Conservation (phyloP, 2,329 filamentous ascomycete genomes). For the Arthrobotrys megalospora region DNA sequence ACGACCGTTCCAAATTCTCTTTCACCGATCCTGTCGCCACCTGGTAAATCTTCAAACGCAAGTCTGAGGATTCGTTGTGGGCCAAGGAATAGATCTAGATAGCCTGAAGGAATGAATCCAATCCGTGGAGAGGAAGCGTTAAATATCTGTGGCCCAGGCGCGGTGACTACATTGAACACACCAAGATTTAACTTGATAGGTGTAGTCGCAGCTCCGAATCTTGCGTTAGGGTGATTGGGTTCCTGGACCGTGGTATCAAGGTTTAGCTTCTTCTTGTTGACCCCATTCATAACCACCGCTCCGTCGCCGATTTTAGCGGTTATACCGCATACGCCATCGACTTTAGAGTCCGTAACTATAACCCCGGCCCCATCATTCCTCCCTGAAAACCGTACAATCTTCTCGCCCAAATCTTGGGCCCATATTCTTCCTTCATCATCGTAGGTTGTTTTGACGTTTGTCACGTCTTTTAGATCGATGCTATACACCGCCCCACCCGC, state of each 20-base stretch:
- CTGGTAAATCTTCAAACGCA: slow-evolving; percentile 44
- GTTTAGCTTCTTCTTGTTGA: slow-evolving; percentile 1
- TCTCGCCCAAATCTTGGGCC: not conserved
- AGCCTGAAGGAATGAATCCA: slow-evolving; percentile 45
- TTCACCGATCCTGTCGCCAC: slow-evolving; percentile 42
- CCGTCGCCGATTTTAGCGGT: slow-evolving; percentile 4
- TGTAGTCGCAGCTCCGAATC: slow-evolving; percentile 54
- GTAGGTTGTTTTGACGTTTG: not conserved
- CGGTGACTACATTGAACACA: slow-evolving; percentile 46
- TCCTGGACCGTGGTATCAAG: slow-evolving; percentile 1
- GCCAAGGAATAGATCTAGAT: slow-evolving; percentile 50
- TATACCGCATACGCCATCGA: slow-evolving; percentile 12
- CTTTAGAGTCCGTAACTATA: not conserved
- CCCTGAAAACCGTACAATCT: slow-evolving; percentile 4
- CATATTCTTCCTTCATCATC: slow-evolving; percentile 16
- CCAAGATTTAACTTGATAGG: slow-evolving; percentile 31
- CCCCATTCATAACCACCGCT: slow-evolving; percentile 1
- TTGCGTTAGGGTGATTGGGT: slow-evolving; percentile 45
- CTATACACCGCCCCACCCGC: slow-evolving; percentile 56
- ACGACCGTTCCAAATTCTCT: slow-evolving; percentile 62
- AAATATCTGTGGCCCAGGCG: slow-evolving; percentile 40
- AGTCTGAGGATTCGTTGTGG: slow-evolving; percentile 38
- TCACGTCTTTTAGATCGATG: slow-evolving; percentile 49
- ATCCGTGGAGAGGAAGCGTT: slow-evolving; percentile 47
- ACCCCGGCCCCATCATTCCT: slow-evolving; percentile 12